Evolutionary conservation across 805 yeast genomes (phyloP).

Genomic region (Sungouiozyma ichnusensis): DNA sequence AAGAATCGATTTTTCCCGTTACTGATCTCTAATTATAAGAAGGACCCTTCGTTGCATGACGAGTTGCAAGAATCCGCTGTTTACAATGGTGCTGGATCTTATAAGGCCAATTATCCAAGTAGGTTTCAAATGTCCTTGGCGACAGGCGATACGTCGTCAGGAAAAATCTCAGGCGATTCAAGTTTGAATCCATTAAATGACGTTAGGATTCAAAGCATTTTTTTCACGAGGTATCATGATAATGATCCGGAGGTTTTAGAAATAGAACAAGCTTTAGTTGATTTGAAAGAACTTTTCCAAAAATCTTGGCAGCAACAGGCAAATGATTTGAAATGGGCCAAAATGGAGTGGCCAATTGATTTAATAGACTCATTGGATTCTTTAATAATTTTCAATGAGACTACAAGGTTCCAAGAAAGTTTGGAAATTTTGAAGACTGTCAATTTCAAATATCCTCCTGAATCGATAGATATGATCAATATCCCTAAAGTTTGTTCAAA

Average conservation of each 20-base stretch:
- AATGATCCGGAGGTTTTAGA: constrained; percentile 24
- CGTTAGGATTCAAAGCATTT: neutral
- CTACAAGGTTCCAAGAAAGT: constrained; percentile 32
- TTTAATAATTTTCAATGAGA: constrained; percentile 35
- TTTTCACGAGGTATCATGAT: constrained; percentile 13
- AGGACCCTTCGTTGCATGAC: constrained; percentile 9
- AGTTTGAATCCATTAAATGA: neutral
- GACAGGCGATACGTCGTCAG: neutral
- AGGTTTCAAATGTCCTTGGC: neutral
- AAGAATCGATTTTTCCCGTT: constrained; percentile 35
- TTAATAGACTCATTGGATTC: constrained; percentile 45
- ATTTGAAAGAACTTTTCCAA: constrained; percentile 30
- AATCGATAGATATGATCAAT: constrained; percentile 40
- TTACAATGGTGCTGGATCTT: neutral
- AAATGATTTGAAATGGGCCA: constrained; percentile 1
- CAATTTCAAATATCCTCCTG: constrained; percentile 33
- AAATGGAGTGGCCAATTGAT: constrained; percentile 36
- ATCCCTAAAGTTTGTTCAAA: constrained; percentile 34
- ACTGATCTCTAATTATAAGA: constrained; percentile 17
- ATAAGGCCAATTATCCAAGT: neutral
- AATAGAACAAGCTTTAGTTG: constrained; percentile 15
- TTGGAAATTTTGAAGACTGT: constrained; percentile 28
- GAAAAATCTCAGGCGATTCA: neutral
- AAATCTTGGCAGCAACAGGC: constrained; percentile 33
- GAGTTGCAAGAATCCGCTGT: constrained; percentile 1